Conservation (phyloP, 768 basidiomycete species). For the Pholiota conissans region DNA sequence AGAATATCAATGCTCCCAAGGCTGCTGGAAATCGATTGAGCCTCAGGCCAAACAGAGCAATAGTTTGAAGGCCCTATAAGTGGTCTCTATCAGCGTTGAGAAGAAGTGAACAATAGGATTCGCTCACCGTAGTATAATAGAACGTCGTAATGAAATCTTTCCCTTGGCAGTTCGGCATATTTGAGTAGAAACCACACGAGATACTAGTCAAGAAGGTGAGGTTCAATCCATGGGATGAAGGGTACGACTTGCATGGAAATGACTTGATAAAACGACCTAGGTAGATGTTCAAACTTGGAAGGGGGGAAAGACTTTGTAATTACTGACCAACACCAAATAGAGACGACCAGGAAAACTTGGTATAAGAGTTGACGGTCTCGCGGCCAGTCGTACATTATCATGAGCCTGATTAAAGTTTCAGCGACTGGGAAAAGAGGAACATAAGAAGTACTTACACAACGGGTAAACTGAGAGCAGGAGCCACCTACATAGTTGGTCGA, state of each 20-base stretch:
- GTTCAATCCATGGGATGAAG: conserved; percentile 33
- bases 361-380: conserved; percentile 57
- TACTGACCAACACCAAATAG: conserved; percentile 69
- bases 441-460: conserved; percentile 44
- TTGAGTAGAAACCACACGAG: conserved; percentile 41
- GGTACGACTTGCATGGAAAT: conserved; percentile 46
- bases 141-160: conserved; percentile 50
- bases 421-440: not conserved
- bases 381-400: conserved; percentile 76
- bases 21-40: conserved; percentile 67
- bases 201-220: conserved; percentile 23
- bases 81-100: not conserved
- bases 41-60: conserved; percentile 71
- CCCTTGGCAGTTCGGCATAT: conserved; percentile 28
- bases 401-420: conserved; percentile 30
- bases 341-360: conserved; percentile 56
- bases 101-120: not conserved
- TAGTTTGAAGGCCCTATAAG: conserved; percentile 56
- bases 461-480: conserved; percentile 61
- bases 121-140: conserved; percentile 46
- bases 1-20: conserved; percentile 55
- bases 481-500: conserved; percentile 38
- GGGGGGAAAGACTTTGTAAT: not conserved
- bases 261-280: conserved; percentile 61
- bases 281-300: not conserved